Base-by-base conservation (phyloP, 176 grass and related monocot species). In the Panicum miliaceum region DNA sequence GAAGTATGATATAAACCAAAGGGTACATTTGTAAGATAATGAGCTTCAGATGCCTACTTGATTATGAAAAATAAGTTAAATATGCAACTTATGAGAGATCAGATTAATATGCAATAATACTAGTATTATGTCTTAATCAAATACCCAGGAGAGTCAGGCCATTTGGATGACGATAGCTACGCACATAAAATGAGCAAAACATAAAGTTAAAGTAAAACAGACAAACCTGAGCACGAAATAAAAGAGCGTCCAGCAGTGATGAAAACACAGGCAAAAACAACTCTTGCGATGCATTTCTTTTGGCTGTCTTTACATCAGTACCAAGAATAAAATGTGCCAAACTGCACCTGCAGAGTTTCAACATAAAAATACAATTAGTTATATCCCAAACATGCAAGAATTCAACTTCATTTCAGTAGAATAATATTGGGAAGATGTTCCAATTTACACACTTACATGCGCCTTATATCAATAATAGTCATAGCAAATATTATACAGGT, bases 211-310 rank as follows among this genome's bases (percentile, higher is more conserved):
- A 77, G 60, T 47, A 85, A 83, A 77, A 65, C 34, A 76, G 64
- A 41, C 64, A 71, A 75, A 98, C 93, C 93, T 98, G 93, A 75
- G 87, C 85, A 82, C 96, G 87, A 50, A 90, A 83, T 81, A 98
- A 85, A 81, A 98, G 86, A 37, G 87, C 86, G 81, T 93, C 96
- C 69, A 98, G 88, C 57, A 98, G 85, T 71, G 96, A 88, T 85
- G 93, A 93, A 81, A 95, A 95, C 63, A 98, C 82, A 81, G 96
- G 89, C 57, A 52, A 82, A 85, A 98, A 98, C 53, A 87, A 53
- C 68, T 94, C 89, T 77, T 85, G 84, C 6, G 29, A n/a, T 5
- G 68, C 76, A 76, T 86, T 92, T 89, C 80, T 93, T 90, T 92
- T 87, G 60, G 73, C 58, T 62, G 87, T 89, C 87, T 87, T 47